Conservation (phyloP, 2,329 filamentous ascomycete species). For the Emergomyces orientalis region DNA sequence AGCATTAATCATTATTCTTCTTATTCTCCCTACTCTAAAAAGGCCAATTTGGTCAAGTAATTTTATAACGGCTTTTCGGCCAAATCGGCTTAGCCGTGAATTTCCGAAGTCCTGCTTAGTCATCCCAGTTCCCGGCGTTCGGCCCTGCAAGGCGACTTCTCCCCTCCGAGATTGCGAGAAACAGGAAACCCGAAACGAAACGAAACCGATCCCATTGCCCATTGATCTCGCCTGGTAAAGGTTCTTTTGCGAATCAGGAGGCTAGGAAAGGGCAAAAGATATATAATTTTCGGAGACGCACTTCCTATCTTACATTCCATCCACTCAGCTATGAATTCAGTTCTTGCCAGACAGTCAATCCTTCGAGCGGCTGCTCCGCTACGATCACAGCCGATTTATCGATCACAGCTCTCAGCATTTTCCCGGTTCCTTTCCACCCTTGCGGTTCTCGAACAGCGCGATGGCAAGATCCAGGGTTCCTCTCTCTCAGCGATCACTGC, state of each 20-base stretch:
- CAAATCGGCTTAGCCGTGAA: constrained; percentile 4
- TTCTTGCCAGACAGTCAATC: constrained; percentile 23
- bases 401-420: constrained; percentile 44
- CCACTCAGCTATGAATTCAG: neutral
- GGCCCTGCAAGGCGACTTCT: neutral
- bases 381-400: constrained; percentile 39
- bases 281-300: neutral
- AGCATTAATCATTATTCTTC: neutral
- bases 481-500: constrained; percentile 81
- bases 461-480: constrained; percentile 73
- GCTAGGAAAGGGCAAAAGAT: neutral
- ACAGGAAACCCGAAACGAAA: neutral
- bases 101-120: constrained; percentile 7
- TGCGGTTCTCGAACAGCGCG: constrained; percentile 83
- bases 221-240: neutral
- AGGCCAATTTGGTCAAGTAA: constrained; percentile 23
- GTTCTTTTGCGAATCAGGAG: neutral
- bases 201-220: neutral
- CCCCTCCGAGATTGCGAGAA: constrained; percentile 1
- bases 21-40: neutral
- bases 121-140: constrained; percentile 1
- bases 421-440: constrained; percentile 73
- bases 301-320: neutral
- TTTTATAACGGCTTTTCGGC: neutral
- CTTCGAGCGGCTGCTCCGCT: constrained; percentile 28